phyloP scores from a whole-genome alignment of 2,329 filamentous ascomycete species.

The Cyphellophora europaea region DNA sequence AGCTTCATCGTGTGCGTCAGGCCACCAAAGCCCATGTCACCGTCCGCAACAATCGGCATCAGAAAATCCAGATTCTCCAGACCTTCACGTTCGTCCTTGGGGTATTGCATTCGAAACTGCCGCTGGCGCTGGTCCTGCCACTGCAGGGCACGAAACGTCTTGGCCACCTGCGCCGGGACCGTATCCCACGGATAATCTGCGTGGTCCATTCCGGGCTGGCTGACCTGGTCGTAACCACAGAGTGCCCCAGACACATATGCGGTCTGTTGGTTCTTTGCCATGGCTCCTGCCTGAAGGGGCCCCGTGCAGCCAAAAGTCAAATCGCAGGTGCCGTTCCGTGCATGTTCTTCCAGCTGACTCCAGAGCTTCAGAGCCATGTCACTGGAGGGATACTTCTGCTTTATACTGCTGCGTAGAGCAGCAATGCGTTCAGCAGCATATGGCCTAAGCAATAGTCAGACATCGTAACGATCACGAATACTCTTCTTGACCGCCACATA shows the following conservation, averaged over 20 bases:
- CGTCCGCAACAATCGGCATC: conserved; percentile 32
- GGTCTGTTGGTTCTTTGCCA: conserved; percentile 17
- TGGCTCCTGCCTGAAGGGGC: conserved; percentile 3
- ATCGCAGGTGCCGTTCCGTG: conserved; percentile 4
- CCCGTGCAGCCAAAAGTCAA: conserved; percentile 5
- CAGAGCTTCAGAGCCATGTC: conserved; percentile 5
- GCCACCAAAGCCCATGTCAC: conserved; percentile 35
- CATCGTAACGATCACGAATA: not conserved
- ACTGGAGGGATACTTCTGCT: conserved; percentile 3
- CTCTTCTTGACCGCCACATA: too few species aligned
- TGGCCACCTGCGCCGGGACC: conserved; percentile 31
- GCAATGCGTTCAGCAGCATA: conserved; percentile 6
- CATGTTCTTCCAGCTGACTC: conserved; percentile 4
- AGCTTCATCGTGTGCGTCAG: conserved; percentile 33
- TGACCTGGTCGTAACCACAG: conserved; percentile 29
- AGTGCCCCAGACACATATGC: conserved; percentile 33
- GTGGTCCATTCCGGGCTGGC: conserved; percentile 30
- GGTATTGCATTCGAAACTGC: conserved; percentile 27
- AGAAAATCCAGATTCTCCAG: conserved; percentile 32
- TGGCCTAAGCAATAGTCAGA: conserved; percentile 2
- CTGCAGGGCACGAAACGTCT: conserved; percentile 31
- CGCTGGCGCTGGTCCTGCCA: conserved; percentile 33
- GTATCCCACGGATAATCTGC: conserved; percentile 36
- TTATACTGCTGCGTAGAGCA: conserved; percentile 4
- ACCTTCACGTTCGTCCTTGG: conserved; percentile 21